phyloP scores from a whole-genome alignment of 768 basidiomycete genomes.

The Termitomyces sp. region DNA sequence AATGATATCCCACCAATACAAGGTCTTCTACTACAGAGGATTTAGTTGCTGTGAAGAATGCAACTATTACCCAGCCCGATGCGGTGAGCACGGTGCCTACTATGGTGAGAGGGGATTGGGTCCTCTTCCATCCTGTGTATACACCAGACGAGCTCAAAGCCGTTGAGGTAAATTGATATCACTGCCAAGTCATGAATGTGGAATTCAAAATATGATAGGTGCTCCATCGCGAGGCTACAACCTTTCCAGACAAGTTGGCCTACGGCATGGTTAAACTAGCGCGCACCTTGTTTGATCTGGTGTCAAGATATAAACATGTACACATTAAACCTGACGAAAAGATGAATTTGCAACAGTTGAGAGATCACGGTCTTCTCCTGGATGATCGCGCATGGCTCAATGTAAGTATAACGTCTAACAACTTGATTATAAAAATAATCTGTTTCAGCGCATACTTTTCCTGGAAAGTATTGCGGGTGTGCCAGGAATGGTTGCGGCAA shows the following conservation, averaged over 20 bases:
- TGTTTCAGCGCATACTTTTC: slow-evolving; percentile 42
- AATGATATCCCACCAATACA: neutral
- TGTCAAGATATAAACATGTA: slow-evolving; percentile 81
- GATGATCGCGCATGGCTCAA: slow-evolving; percentile 72
- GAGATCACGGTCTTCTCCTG: slow-evolving; percentile 69
- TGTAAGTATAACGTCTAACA: slow-evolving; percentile 29
- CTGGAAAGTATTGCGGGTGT: slow-evolving; percentile 92
- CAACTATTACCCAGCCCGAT: slow-evolving; percentile 33
- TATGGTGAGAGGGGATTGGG: slow-evolving; percentile 74
- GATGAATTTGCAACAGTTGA: slow-evolving; percentile 69
- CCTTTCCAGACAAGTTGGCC: slow-evolving; percentile 70
- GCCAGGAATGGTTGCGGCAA: slow-evolving; percentile 93
- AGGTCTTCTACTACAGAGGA: slow-evolving; percentile 6
- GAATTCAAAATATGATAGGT: slow-evolving; percentile 38
- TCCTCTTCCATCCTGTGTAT: slow-evolving; percentile 92
- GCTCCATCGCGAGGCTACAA: slow-evolving; percentile 59
- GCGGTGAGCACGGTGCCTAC: slow-evolving; percentile 50
- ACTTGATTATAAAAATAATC: neutral
- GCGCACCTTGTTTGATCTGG: slow-evolving; percentile 73
- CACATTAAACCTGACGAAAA: slow-evolving; percentile 52
- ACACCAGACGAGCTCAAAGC: slow-evolving; percentile 64
- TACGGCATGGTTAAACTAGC: slow-evolving; percentile 51
- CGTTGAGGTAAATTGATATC: slow-evolving; percentile 47
- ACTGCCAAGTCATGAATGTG: neutral
- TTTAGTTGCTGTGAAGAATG: slow-evolving; percentile 11